These are phyloP conservation scores for Leptographium flavum DNA, from an alignment of 2,329 filamentous ascomycete genomes.

Conservation along the genomic window DNA sequence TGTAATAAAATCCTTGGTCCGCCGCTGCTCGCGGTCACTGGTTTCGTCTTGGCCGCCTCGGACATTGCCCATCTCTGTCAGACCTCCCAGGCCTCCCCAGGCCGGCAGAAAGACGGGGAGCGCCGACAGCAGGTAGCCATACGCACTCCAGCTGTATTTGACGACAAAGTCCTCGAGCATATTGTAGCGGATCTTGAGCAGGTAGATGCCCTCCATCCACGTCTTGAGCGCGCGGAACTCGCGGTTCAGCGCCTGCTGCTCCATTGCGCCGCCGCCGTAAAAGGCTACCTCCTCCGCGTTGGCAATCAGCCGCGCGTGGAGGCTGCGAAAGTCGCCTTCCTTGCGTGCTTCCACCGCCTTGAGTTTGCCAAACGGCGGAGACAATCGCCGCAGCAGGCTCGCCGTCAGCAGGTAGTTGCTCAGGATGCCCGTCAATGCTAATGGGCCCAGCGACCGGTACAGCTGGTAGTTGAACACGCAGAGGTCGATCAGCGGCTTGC, in stretches of 20 bases:
- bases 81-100: conserved; percentile 75
- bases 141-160: conserved; percentile 97
- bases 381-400: conserved; percentile 73
- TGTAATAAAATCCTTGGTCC: conserved; percentile 98
- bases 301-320: conserved; percentile 84
- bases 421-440: conserved; percentile 73
- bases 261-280: conserved; percentile 89
- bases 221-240: conserved; percentile 86
- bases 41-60: conserved; percentile 7
- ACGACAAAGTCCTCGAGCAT: conserved; percentile 97
- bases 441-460: conserved; percentile 75
- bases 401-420: conserved; percentile 93
- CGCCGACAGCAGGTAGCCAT: conserved; percentile 86
- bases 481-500: conserved; percentile 95
- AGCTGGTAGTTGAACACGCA: conserved; percentile 98
- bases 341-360: conserved; percentile 92
- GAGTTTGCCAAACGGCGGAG: conserved; percentile 89
- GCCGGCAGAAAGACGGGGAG: conserved; percentile 87
- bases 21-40: conserved; percentile 55
- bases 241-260: conserved; percentile 80
- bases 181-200: conserved; percentile 94
- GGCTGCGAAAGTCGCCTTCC: conserved; percentile 84
- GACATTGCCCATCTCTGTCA: conserved; percentile 39
- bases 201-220: conserved; percentile 98
- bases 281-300: conserved; percentile 98